Percentiles rank a stretch among this genome's conserved stretches.
Evolutionary conservation across 768 basidiomycete genomes (phyloP).

Genomic region (Lactarius trivialis): DNA sequence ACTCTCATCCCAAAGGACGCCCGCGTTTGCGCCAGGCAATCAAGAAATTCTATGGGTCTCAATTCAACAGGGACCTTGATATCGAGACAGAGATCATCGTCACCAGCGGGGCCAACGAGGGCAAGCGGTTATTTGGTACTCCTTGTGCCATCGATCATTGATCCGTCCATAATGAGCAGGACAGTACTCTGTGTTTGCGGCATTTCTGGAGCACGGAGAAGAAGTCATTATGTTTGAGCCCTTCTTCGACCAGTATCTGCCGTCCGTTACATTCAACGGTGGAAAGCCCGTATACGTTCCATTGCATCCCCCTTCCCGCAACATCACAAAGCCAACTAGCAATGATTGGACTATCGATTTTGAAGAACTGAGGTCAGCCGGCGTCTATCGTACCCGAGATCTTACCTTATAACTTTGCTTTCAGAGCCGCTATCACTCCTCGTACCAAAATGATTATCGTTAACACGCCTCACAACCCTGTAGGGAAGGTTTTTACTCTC

Average conservation of each 20-base stretch:
- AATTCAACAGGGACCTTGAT: slow-evolving; percentile 63
- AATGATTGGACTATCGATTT: slow-evolving; percentile 88
- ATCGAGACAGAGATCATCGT: slow-evolving; percentile 86
- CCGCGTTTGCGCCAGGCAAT: slow-evolving; percentile 85
- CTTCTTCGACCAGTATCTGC: slow-evolving; percentile 94
- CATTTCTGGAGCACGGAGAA: slow-evolving; percentile 86
- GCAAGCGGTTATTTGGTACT: slow-evolving; percentile 35
- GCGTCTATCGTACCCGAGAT: not conserved
- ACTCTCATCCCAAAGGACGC: slow-evolving; percentile 87
- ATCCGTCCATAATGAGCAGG: slow-evolving; percentile 40
- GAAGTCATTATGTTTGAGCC: slow-evolving; percentile 99
- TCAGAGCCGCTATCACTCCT: slow-evolving; percentile 73
- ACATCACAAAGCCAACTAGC: slow-evolving; percentile 45
- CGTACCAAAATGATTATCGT: slow-evolving; percentile 92
- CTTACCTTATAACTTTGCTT: slow-evolving; percentile 6
- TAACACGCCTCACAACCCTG: slow-evolving; percentile 96
- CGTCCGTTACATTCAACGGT: slow-evolving; percentile 90
- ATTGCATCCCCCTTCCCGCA: slow-evolving; percentile 71
- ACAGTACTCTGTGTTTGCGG: slow-evolving; percentile 88
- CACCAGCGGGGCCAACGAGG: slow-evolving; percentile 96
- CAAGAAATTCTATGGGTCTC: slow-evolving; percentile 66
- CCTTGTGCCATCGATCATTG: not conserved
- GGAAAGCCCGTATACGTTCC: slow-evolving; percentile 93
- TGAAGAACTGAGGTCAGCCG: slow-evolving; percentile 69
- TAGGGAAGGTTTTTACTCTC: slow-evolving; percentile 93